Conservation (phyloP, 1,284 basidiomycete genomes). For the Heterobasidion occidentale region DNA sequence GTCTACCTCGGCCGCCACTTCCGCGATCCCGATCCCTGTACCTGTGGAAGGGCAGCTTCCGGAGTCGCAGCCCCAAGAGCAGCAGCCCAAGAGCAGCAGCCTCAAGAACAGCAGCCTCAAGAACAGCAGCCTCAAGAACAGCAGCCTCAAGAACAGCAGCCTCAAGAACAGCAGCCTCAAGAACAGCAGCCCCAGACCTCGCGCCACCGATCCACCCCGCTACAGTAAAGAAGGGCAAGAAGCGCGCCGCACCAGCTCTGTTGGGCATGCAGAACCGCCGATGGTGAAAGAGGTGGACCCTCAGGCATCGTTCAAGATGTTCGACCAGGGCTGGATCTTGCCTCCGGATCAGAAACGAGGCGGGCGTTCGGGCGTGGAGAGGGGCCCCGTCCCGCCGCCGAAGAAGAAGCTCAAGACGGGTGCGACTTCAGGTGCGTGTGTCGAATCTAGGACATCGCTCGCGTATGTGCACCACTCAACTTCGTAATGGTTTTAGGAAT, state of each 20-base stretch:
- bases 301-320: conserved; percentile 72
- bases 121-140: background rate
- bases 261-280: conserved; percentile 26
- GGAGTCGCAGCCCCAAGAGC: background rate
- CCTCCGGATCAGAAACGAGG: conserved; percentile 53
- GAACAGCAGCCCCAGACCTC: background rate
- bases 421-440: conserved; percentile 17
- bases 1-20: background rate
- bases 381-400: conserved; percentile 28
- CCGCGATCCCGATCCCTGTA: background rate
- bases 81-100: background rate
- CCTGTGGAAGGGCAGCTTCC: background rate
- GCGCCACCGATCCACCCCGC: too few relatives aligned
- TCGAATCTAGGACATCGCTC: too few relatives aligned
- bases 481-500: too few relatives aligned
- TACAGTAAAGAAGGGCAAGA: conserved; percentile 10
- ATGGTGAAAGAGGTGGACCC: conserved; percentile 65
- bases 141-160: background rate
- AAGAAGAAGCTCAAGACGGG: conserved; percentile 49
- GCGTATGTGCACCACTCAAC: too few relatives aligned
- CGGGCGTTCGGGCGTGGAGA: conserved; percentile 39
- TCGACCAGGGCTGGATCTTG: conserved; percentile 87
- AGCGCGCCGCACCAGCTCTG: conserved; percentile 1
- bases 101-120: background rate
- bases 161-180: too few relatives aligned